Conservation (phyloP, 1,139 yeast species). For the Kluyveromyces sp. region DNA sequence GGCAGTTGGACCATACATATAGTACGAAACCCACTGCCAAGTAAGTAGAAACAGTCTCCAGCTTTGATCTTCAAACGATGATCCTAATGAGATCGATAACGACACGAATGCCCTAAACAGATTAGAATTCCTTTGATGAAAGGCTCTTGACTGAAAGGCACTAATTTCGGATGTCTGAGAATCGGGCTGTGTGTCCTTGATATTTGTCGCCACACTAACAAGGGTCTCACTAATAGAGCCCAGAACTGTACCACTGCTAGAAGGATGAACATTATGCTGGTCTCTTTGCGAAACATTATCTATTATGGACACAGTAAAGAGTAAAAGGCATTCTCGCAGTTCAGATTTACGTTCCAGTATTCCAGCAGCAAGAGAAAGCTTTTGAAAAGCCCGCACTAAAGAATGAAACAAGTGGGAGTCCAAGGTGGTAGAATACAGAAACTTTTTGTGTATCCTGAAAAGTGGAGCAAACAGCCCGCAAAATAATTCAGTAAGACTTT, state of each 20-base stretch:
- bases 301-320: slow-evolving; percentile 51
- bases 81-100: slow-evolving; percentile 71
- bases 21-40: slow-evolving; percentile 68
- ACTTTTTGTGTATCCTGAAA: slow-evolving; percentile 42
- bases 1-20: slow-evolving; percentile 55
- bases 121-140: slow-evolving; percentile 49
- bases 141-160: slow-evolving; percentile 19
- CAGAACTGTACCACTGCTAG: slow-evolving; percentile 20
- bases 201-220: slow-evolving; percentile 50
- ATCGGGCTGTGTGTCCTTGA: slow-evolving; percentile 18
- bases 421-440: slow-evolving; percentile 51
- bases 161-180: slow-evolving; percentile 8
- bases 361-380: slow-evolving; percentile 76
- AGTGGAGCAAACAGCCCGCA: slow-evolving; percentile 42
- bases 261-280: slow-evolving; percentile 15
- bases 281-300: slow-evolving; percentile 33
- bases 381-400: slow-evolving; percentile 66
- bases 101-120: slow-evolving; percentile 74
- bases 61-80: slow-evolving; percentile 48
- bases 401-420: slow-evolving; percentile 64
- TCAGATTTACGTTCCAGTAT: slow-evolving; percentile 49
- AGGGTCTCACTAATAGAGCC: slow-evolving; percentile 51
- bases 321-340: slow-evolving; percentile 52
- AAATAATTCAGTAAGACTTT: slow-evolving; percentile 32
- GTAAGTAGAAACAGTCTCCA: slow-evolving; percentile 69